These are phyloP conservation scores for Obba rivulosa DNA, from an alignment of 768 basidiomycete species.

Conservation along the genomic window DNA sequence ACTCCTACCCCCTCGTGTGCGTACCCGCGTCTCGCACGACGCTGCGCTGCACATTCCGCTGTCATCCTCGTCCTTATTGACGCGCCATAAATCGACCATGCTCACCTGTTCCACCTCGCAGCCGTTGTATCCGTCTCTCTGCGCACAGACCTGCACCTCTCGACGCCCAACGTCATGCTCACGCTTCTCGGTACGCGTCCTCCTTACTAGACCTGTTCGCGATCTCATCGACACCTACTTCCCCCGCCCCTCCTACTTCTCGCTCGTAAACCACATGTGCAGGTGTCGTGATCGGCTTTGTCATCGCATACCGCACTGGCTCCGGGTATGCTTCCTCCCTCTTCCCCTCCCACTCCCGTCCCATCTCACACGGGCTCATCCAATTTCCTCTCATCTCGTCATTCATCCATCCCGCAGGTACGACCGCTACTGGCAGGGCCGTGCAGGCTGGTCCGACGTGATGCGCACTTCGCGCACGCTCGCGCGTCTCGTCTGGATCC, in stretches of 20 bases:
- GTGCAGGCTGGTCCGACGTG: constrained; percentile 52
- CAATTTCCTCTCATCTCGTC: neutral
- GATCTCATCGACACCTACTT: too few relatives aligned
- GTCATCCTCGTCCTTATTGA: too few relatives aligned
- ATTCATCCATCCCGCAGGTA: too few relatives aligned
- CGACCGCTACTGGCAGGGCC: constrained; percentile 58
- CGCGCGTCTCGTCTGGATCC: constrained; percentile 55
- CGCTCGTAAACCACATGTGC: constrained; percentile 14
- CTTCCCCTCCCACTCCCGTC: neutral
- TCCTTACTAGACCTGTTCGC: too few relatives aligned
- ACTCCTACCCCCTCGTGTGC: constrained; percentile 1
- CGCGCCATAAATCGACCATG: too few relatives aligned
- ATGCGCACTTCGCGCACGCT: constrained; percentile 45
- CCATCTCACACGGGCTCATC: neutral
- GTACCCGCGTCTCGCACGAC: neutral
- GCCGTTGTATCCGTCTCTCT: constrained; percentile 42
- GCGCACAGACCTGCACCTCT: constrained; percentile 31
- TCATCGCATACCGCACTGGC: constrained; percentile 57
- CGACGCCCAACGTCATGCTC: constrained; percentile 52
- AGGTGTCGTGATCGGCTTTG: constrained; percentile 56
- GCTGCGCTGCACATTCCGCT: neutral
- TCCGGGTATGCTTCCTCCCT: too few relatives aligned
- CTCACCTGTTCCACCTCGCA: too few relatives aligned
- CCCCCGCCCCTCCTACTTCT: too few relatives aligned
- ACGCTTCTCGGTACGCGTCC: constrained; percentile 47